Percentiles rank a stretch among this genome's conserved stretches.
phyloP scores from a whole-genome alignment of 192 early-diverging fungal species.

The Gaertneriomyces sp. region DNA sequence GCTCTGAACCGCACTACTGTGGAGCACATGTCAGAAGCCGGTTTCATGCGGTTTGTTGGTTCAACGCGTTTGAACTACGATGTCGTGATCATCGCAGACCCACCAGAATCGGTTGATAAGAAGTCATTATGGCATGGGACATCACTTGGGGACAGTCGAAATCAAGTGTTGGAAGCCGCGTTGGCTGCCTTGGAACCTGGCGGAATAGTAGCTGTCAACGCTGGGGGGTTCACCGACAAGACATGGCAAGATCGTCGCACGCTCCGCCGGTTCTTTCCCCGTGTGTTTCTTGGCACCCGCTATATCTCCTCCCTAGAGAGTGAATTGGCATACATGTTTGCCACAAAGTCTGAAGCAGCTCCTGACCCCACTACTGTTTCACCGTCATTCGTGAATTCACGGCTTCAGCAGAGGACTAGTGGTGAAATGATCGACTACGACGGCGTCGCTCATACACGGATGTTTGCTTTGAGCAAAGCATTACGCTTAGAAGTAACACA shows the following conservation, averaged over 20 bases:
- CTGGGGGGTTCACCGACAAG: background rate
- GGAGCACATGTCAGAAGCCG: background rate
- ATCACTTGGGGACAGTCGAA: background rate
- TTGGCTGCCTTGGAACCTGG: constrained; percentile 14
- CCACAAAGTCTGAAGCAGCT: constrained; percentile 17
- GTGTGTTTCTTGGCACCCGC: constrained; percentile 1
- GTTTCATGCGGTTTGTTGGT: constrained; percentile 1
- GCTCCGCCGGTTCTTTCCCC: constrained; percentile 16
- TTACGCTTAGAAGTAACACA: background rate
- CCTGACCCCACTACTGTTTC: constrained; percentile 8
- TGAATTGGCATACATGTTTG: background rate
- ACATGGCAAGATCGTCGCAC: constrained; percentile 1
- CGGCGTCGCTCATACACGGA: constrained; percentile 12
- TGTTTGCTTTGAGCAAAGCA: constrained; percentile 18
- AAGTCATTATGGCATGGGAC: background rate
- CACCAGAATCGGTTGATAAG: background rate
- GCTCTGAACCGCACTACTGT: background rate
- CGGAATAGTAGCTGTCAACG: constrained; percentile 4
- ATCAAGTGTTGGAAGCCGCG: constrained; percentile 3
- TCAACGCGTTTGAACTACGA: background rate
- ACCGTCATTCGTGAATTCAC: background rate
- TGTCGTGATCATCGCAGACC: constrained; percentile 19
- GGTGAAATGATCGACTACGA: constrained; percentile 10
- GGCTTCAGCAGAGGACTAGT: background rate
- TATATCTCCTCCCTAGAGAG: constrained; percentile 3